phyloP scores from a whole-genome alignment of 768 basidiomycete species.

The Leccinellum luteum region DNA sequence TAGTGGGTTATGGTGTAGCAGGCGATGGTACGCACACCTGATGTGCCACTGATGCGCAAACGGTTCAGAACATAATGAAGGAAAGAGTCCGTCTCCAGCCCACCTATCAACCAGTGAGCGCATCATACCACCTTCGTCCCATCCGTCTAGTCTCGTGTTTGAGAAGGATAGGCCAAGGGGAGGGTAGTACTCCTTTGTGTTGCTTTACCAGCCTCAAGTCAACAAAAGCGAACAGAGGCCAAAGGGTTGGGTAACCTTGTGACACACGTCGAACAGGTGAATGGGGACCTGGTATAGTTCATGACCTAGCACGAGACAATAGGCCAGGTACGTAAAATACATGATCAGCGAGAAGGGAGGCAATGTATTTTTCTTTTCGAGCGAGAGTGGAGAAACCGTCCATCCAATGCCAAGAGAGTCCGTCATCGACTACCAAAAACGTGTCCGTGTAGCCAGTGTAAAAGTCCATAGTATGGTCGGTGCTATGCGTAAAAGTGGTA shows the following conservation, averaged over 20 bases:
- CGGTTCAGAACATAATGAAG: too few species aligned
- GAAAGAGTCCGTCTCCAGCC: too few species aligned
- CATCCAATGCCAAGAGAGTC: slow-evolving; percentile 26
- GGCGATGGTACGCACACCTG: too few species aligned
- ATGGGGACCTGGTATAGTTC: not conserved
- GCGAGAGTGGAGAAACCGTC: slow-evolving; percentile 15
- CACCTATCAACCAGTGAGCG: too few species aligned
- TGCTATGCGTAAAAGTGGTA: not conserved
- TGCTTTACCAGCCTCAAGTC: not conserved
- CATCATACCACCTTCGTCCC: too few species aligned
- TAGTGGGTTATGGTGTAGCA: too few species aligned
- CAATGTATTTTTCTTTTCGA: slow-evolving; percentile 1
- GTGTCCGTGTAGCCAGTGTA: slow-evolving; percentile 19
- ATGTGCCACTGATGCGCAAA: too few species aligned
- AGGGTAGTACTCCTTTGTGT: too few species aligned
- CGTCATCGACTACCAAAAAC: slow-evolving; percentile 26
- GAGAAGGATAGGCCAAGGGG: too few species aligned
- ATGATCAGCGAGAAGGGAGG: not conserved
- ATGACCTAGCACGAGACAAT: not conserved
- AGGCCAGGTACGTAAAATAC: not conserved
- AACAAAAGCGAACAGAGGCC: not conserved
- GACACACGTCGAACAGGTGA: not conserved
- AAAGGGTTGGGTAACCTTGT: not conserved
- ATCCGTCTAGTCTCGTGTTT: too few species aligned
- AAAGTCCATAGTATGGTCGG: slow-evolving; percentile 14